Conservation (phyloP, 331 rosid genomes). For the Ulmus americana region DNA sequence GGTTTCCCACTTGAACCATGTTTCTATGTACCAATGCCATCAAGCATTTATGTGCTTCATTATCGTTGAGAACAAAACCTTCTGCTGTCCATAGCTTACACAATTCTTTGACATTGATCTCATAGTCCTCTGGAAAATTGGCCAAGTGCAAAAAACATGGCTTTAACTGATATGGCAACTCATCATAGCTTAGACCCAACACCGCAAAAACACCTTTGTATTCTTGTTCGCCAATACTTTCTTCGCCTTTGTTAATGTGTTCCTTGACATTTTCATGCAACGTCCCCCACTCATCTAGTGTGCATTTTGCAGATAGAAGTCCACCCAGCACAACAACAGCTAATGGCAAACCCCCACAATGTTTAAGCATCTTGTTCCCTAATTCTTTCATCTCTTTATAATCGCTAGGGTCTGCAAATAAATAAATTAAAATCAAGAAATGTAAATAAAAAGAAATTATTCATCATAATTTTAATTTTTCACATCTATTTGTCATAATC, state of each 20-base stretch:
- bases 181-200: conserved; percentile 11
- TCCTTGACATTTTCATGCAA: background rate
- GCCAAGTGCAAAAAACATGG: conserved; percentile 15
- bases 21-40: conserved; percentile 44
- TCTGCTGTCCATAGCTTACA: conserved; percentile 4
- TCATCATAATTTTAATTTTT: too few relatives aligned
- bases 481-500: too few relatives aligned
- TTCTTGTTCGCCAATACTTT: background rate
- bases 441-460: too few relatives aligned
- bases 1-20: conserved; percentile 38
- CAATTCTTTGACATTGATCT: background rate
- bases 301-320: background rate
- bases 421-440: too few relatives aligned
- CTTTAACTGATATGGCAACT: conserved; percentile 3
- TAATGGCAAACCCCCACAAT: background rate
- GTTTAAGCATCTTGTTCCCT: background rate
- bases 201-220: background rate
- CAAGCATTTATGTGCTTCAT: conserved; percentile 6
- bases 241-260: background rate
- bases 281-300: conserved; percentile 3
- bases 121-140: background rate
- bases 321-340: conserved; percentile 13
- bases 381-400: background rate
- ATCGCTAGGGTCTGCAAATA: too few relatives aligned
- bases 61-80: conserved; percentile 4